Evolutionary conservation across 306 rosid genomes (phyloP).

Genomic region (Lablab purpureus): DNA sequence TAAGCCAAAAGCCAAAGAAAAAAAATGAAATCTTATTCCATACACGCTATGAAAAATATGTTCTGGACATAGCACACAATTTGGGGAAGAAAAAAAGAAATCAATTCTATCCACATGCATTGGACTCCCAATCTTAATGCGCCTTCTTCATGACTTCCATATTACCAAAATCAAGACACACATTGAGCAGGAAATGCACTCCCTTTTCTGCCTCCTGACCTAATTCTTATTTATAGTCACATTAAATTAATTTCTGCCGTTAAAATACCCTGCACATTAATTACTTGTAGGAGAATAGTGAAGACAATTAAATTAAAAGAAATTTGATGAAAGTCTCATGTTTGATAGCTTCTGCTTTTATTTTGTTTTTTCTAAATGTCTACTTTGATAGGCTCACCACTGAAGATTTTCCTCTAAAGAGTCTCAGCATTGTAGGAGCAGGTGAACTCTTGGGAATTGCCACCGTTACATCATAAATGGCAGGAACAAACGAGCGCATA

Average conservation of each 20-base stretch:
- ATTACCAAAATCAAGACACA: neutral
- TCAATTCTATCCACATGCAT: slow-evolving; percentile 20
- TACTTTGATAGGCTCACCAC: slow-evolving; percentile 67
- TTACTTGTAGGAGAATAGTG: neutral
- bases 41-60: slow-evolving; percentile 6
- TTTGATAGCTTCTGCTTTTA: neutral
- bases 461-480: slow-evolving; percentile 79
- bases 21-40: neutral
- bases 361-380: slow-evolving; percentile 12
- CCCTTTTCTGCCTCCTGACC: neutral
- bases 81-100: neutral
- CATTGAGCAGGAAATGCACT: slow-evolving; percentile 20
- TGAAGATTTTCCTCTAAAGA: slow-evolving; percentile 84
- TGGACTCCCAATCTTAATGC: neutral
- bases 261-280: slow-evolving; percentile 11
- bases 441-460: slow-evolving; percentile 85
- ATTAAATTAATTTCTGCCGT: slow-evolving; percentile 2
- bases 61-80: slow-evolving; percentile 1
- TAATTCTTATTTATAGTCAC: slow-evolving; percentile 17
- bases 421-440: slow-evolving; percentile 91
- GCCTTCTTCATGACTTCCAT: slow-evolving; percentile 2
- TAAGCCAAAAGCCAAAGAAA: neutral
- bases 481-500: slow-evolving; percentile 92
- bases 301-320: neutral
- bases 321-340: neutral